phyloP scores from a whole-genome alignment of 139 green algal species.

The Klebsormidium nitens region DNA sequence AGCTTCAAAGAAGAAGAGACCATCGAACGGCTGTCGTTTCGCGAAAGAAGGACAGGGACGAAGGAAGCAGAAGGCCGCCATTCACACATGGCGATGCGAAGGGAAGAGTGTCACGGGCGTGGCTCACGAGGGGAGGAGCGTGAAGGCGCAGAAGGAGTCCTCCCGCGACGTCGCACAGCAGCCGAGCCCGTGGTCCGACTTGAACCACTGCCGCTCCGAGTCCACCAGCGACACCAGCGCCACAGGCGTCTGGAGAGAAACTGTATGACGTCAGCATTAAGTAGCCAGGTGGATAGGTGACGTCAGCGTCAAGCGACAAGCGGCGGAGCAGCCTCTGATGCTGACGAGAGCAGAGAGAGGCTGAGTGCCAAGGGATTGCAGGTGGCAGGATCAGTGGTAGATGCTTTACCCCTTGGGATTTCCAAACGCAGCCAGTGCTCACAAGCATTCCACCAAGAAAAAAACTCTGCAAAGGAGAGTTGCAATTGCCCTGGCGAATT shows the following conservation, averaged over 20 bases:
- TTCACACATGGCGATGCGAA: not conserved
- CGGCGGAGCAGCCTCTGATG: not conserved
- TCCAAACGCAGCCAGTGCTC: not conserved
- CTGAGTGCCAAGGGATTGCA: not conserved
- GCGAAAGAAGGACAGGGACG: too few relatives aligned
- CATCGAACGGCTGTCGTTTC: too few relatives aligned
- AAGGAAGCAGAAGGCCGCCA: too few relatives aligned
- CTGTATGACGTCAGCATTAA: too few relatives aligned
- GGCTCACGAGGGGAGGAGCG: constrained; percentile 55
- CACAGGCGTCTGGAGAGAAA: constrained; percentile 43
- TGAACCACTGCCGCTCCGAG: constrained; percentile 81
- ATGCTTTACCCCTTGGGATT: not conserved
- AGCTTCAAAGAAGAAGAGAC: not conserved
- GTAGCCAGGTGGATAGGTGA: too few relatives aligned
- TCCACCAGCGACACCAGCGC: constrained; percentile 75
- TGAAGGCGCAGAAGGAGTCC: constrained; percentile 80
- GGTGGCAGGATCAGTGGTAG: not conserved
- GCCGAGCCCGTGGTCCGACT: constrained; percentile 47
- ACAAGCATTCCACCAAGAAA: not conserved
- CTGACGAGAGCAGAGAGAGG: not conserved
- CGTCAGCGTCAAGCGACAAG: not conserved
- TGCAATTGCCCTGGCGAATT: too few relatives aligned
- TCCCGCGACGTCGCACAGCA: constrained; percentile 55
- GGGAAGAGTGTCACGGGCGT: not conserved
- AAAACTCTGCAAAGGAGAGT: too few relatives aligned